Conservation (phyloP, 331 rosid genomes). For the Pyracantha coccinea region DNA sequence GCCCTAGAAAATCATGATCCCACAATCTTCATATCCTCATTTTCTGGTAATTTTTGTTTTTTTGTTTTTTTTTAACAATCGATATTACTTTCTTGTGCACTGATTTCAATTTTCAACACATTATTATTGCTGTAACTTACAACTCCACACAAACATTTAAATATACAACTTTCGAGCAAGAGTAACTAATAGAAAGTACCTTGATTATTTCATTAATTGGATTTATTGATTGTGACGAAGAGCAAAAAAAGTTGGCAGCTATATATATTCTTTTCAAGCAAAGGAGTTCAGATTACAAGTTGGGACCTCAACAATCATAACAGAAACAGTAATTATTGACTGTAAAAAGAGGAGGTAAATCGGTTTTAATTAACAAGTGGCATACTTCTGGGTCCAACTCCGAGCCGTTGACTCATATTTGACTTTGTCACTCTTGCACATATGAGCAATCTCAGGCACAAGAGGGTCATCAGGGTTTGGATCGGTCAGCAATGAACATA, state of each 20-base stretch:
- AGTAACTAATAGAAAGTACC: too few relatives aligned
- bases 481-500: constrained; percentile 76
- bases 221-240: too few relatives aligned
- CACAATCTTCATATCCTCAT: too few relatives aligned
- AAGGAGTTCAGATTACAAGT: background rate
- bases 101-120: too few relatives aligned
- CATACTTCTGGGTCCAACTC: constrained; percentile 89
- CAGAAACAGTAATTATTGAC: background rate
- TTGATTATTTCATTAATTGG: too few relatives aligned
- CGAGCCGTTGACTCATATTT: constrained; percentile 80
- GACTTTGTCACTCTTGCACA: constrained; percentile 70
- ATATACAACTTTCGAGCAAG: too few relatives aligned
- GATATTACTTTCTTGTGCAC: too few relatives aligned
- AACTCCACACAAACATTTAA: too few relatives aligned
- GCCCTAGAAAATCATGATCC: too few relatives aligned
- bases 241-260: background rate
- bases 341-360: background rate
- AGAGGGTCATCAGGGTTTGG: constrained; percentile 93
- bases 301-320: background rate
- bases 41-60: too few relatives aligned
- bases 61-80: too few relatives aligned
- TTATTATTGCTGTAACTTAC: too few relatives aligned
- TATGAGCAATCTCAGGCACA: constrained; percentile 87
- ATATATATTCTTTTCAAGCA: background rate
- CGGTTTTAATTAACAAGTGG: constrained; percentile 32